These are phyloP conservation scores for Neonectria ditissima DNA, from an alignment of 2,329 filamentous ascomycete species.

Conservation along the genomic window DNA sequence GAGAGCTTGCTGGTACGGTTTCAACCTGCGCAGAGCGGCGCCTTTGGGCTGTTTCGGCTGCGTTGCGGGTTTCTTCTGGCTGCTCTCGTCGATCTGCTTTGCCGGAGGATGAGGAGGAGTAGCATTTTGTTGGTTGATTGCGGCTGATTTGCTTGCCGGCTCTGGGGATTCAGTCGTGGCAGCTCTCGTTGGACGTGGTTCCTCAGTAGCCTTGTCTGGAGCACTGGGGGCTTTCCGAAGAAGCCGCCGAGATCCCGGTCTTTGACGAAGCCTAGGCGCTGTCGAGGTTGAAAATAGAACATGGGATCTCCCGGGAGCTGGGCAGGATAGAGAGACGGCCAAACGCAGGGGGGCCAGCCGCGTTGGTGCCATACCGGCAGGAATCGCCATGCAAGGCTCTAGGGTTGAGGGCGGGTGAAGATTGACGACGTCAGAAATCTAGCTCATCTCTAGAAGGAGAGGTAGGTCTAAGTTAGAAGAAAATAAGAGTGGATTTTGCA, in stretches of 20 bases:
- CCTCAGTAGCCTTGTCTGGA: not conserved
- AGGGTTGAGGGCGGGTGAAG: not conserved
- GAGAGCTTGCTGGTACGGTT: constrained; percentile 35
- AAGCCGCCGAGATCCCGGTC: not conserved
- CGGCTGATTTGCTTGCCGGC: not conserved
- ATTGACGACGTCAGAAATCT: not conserved
- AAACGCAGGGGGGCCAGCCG: constrained; percentile 6
- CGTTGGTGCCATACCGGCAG: constrained; percentile 11
- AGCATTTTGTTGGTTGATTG: not conserved
- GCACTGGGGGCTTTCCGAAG: not conserved
- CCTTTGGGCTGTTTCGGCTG: constrained; percentile 25
- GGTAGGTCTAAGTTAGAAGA: not conserved
- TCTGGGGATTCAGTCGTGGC: not conserved
- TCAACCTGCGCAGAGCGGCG: constrained; percentile 32
- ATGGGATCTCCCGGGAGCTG: not conserved
- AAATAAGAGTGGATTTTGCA: not conserved
- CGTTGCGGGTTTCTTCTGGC: constrained; percentile 9
- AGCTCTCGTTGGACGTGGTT: not conserved
- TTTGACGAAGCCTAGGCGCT: not conserved
- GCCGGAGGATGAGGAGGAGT: not conserved
- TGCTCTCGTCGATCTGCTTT: not conserved
- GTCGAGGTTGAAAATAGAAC: constrained; percentile 23
- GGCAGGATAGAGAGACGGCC: not conserved
- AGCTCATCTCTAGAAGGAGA: not conserved
- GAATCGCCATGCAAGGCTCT: not conserved